Evolutionary conservation across 495 filamentous ascomycete species (phyloP).

Genomic region (Rhypophila decipiens): DNA sequence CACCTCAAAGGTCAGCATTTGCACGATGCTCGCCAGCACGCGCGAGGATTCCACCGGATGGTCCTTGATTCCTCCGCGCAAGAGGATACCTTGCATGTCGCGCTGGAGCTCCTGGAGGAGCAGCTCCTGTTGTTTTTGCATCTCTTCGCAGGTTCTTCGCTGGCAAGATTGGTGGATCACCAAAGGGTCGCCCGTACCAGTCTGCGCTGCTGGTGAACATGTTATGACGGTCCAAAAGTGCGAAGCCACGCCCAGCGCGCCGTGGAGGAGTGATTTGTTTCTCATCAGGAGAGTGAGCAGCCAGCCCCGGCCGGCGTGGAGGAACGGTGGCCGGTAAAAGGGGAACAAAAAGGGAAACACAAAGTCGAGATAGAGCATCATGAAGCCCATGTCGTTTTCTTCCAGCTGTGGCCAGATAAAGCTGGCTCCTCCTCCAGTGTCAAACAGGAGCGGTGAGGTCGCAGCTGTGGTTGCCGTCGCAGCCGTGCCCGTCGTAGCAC

Average conservation of each 20-base stretch:
- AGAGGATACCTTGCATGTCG: constrained; percentile 33
- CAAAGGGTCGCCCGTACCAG: constrained; percentile 11
- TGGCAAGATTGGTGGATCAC: constrained; percentile 20
- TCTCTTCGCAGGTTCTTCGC: constrained; percentile 21
- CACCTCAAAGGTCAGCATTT: constrained; percentile 47
- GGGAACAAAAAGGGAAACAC: constrained; percentile 49
- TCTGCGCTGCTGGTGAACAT: too few relatives aligned
- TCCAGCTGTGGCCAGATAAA: neutral
- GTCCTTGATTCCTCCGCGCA: constrained; percentile 23
- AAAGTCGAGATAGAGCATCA: constrained; percentile 49
- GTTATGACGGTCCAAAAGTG: constrained; percentile 46
- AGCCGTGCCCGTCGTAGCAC: neutral
- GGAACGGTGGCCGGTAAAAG: constrained; percentile 43
- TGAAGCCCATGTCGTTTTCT: constrained; percentile 19
- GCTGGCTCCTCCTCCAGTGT: neutral
- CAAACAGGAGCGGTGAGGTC: neutral
- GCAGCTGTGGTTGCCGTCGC: neutral
- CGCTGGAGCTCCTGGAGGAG: constrained; percentile 36
- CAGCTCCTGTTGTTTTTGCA: constrained; percentile 33
- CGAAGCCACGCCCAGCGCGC: constrained; percentile 38
- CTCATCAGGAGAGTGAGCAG: constrained; percentile 45
- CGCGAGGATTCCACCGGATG: constrained; percentile 25
- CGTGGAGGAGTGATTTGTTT: constrained; percentile 42
- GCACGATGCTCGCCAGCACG: constrained; percentile 48
- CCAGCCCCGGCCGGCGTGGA: constrained; percentile 45